Evolutionary conservation across 73 alveolate species (phyloP).

Genomic region (Paramecium biaurelia): DNA sequence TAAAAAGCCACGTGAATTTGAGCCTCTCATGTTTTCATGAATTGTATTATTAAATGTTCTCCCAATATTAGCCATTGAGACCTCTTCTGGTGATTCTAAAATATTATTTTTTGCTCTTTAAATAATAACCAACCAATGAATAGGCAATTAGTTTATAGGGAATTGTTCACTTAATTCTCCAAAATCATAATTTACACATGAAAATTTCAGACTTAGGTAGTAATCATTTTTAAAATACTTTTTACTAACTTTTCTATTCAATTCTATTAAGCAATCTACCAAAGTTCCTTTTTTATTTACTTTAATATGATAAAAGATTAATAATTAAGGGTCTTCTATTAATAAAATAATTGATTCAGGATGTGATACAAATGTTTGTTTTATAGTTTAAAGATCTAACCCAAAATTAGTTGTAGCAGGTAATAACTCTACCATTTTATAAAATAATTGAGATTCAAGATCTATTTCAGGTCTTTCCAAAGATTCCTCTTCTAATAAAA

Average conservation of each 20-base stretch:
- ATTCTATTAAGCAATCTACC: background rate
- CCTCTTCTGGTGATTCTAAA: background rate
- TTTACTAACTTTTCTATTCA: background rate
- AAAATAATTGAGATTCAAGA: background rate
- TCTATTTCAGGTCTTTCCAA: background rate
- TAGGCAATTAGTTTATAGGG: background rate
- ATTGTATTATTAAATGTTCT: background rate
- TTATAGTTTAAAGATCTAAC: background rate
- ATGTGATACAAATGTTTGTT: background rate
- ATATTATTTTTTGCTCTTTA: background rate
- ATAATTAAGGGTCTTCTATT: background rate
- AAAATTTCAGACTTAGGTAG: background rate
- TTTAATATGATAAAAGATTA: background rate
- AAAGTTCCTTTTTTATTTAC: background rate
- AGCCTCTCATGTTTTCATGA: background rate
- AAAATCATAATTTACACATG: background rate
- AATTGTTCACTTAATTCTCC: background rate
- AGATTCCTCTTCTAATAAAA: background rate
- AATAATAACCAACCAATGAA: slow-evolving; percentile 1
- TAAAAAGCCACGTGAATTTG: background rate
- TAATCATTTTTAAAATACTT: background rate
- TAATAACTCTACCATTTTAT: background rate
- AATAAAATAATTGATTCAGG: background rate
- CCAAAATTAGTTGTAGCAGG: background rate
- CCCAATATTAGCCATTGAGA: background rate